These are phyloP conservation scores for Blastocrithidia nonstop DNA, from an alignment of 208 protist genomes.

Conservation along the genomic window DNA sequence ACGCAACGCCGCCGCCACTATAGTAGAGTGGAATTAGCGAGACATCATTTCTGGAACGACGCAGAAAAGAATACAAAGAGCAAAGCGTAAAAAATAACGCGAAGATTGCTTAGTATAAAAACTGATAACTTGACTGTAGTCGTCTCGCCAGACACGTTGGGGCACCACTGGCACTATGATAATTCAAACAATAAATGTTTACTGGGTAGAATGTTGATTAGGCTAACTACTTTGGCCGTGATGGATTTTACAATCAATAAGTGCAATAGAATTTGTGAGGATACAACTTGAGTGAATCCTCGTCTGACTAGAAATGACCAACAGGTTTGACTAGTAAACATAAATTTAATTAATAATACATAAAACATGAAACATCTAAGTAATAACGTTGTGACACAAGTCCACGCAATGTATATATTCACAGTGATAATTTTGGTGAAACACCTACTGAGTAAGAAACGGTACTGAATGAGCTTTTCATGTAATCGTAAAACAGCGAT, in stretches of 20 bases:
- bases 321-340: slow-evolving; percentile 40
- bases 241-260: slow-evolving; percentile 75
- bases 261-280: slow-evolving; percentile 71
- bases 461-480: slow-evolving; percentile 54
- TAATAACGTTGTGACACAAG: no score
- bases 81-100: no score
- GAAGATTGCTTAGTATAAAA: slow-evolving; percentile 15
- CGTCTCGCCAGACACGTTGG: slow-evolving; percentile 72
- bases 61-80: slow-evolving; percentile 22
- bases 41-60: slow-evolving; percentile 46
- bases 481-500: slow-evolving; percentile 47
- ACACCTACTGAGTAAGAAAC: slow-evolving; percentile 73
- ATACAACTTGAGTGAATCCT: slow-evolving; percentile 76
- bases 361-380: no score
- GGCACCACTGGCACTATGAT: slow-evolving; percentile 69
- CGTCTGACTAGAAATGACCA: slow-evolving; percentile 55
- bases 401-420: no score
- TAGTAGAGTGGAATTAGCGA: slow-evolving; percentile 39
- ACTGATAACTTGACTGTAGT: slow-evolving; percentile 70
- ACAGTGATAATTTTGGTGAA: no score
- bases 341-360: no score
- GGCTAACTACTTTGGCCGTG: slow-evolving; percentile 57
- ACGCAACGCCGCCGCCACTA: slow-evolving; percentile 15
- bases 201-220: slow-evolving; percentile 83
- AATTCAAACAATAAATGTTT: slow-evolving; percentile 85